Evolutionary conservation across 2,329 filamentous ascomycete species (phyloP).

Genomic region (Monosporascus sp.): DNA sequence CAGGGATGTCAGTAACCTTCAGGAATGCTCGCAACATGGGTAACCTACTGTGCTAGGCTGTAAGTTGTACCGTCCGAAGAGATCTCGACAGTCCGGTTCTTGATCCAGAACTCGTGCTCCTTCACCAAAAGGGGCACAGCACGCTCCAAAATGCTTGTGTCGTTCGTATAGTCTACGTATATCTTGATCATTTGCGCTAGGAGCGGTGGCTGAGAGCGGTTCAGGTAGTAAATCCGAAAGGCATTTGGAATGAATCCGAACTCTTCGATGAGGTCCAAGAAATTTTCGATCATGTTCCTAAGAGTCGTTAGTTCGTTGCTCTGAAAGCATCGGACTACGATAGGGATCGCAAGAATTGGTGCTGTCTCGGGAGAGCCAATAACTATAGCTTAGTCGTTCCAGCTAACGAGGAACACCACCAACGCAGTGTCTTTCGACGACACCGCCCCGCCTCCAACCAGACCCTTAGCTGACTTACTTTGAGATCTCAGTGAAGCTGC

Average conservation of each 20-base stretch:
- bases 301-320: background rate
- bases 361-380: too few relatives aligned
- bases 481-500: conserved; percentile 57
- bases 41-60: conserved; percentile 47
- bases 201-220: conserved; percentile 62
- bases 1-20: background rate
- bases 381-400: background rate
- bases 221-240: conserved; percentile 62
- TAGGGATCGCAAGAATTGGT: background rate
- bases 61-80: conserved; percentile 42
- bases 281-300: conserved; percentile 64
- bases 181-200: conserved; percentile 60
- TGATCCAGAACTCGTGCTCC: conserved; percentile 59
- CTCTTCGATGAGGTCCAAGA: conserved; percentile 59
- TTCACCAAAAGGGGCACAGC: conserved; percentile 58
- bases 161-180: conserved; percentile 61
- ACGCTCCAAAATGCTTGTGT: conserved; percentile 53
- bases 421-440: background rate
- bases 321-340: background rate
- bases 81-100: conserved; percentile 54
- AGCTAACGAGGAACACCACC: background rate
- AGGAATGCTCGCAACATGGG: background rate
- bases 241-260: conserved; percentile 66
- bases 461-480: conserved; percentile 22
- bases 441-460: too few relatives aligned